Conservation (phyloP, 306 rosid species). For the Inga oerstediana region DNA sequence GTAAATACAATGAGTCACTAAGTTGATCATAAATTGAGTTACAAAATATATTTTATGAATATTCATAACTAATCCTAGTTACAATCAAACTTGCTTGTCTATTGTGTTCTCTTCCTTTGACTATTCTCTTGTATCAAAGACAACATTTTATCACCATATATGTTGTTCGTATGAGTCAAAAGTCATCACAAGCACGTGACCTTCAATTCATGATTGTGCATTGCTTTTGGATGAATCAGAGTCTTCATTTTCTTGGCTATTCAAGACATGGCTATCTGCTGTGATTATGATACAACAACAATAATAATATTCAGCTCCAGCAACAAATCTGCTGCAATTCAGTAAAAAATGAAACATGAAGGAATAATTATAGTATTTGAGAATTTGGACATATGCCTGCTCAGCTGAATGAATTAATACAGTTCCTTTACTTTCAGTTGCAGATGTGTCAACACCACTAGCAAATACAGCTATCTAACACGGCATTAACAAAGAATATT, state of each 20-base stretch:
- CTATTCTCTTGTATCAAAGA: too few species aligned
- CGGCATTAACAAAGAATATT: slow-evolving; percentile 27
- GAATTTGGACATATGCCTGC: slow-evolving; percentile 57
- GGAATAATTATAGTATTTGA: neutral
- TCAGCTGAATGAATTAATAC: slow-evolving; percentile 89
- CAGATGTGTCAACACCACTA: slow-evolving; percentile 94
- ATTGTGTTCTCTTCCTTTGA: too few species aligned
- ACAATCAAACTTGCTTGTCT: too few species aligned
- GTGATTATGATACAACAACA: slow-evolving; percentile 9
- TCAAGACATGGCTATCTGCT: slow-evolving; percentile 75
- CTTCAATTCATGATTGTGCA: slow-evolving; percentile 41
- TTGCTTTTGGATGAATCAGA: slow-evolving; percentile 75
- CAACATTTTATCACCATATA: too few species aligned
- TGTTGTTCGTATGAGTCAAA: slow-evolving; percentile 18
- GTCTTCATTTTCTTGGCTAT: slow-evolving; percentile 73
- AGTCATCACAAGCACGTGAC: too few species aligned
- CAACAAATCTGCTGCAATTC: neutral
- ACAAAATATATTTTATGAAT: too few species aligned
- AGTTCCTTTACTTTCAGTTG: slow-evolving; percentile 94
- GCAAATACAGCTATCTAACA: slow-evolving; percentile 89
- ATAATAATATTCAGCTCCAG: neutral
- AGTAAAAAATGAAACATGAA: slow-evolving; percentile 1
- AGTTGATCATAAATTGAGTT: too few species aligned
- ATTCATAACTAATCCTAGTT: too few species aligned
- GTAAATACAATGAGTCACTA: too few species aligned